Conservation (phyloP, 2,329 filamentous ascomycete genomes). For the Paraconiothyrium sp. region DNA sequence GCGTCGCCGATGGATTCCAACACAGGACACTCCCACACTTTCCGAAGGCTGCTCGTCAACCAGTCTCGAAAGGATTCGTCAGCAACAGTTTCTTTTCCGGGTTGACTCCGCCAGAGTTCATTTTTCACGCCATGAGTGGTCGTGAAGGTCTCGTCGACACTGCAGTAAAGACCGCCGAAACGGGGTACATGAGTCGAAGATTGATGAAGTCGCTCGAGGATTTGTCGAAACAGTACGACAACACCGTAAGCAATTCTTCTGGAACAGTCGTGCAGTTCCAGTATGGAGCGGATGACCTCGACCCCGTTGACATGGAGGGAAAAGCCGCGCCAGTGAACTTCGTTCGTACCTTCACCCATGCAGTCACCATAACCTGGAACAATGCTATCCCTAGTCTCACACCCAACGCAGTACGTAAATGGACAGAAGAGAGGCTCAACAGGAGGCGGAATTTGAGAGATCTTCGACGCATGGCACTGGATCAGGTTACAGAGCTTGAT, state of each 20-base stretch:
- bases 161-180: constrained; percentile 98
- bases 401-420: constrained; percentile 75
- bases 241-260: constrained; percentile 91
- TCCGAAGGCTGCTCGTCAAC: constrained; percentile 88
- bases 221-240: constrained; percentile 90
- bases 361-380: constrained; percentile 77
- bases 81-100: constrained; percentile 97
- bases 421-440: constrained; percentile 74
- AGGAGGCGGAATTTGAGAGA: constrained; percentile 63
- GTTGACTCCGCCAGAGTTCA: constrained; percentile 87
- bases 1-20: constrained; percentile 95
- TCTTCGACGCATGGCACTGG: constrained; percentile 33
- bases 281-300: constrained; percentile 93
- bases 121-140: constrained; percentile 98
- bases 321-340: constrained; percentile 92
- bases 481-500: constrained; percentile 59
- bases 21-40: constrained; percentile 95
- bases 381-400: constrained; percentile 78
- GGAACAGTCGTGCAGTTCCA: constrained; percentile 95
- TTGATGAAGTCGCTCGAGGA: constrained; percentile 99
- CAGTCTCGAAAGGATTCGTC: constrained; percentile 96
- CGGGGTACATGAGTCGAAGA: constrained; percentile 97
- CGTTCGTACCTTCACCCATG: constrained; percentile 86
- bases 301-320: constrained; percentile 98
- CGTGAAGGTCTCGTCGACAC: constrained; percentile 99